Conservation (phyloP, 495 filamentous ascomycete genomes). For the Penicillium roqueforti region DNA sequence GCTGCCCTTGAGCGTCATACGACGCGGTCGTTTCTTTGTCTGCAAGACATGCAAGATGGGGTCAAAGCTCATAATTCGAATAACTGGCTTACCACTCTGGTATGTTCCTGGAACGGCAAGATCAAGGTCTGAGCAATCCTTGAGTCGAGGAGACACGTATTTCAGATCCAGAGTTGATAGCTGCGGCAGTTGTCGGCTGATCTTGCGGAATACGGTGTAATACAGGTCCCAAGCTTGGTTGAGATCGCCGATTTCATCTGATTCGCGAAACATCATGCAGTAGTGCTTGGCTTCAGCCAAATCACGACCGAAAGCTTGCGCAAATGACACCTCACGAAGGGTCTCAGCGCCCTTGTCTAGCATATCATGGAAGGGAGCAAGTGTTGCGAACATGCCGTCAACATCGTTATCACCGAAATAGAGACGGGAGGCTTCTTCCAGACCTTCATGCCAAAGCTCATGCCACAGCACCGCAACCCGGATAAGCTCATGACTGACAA, state of each 20-base stretch:
- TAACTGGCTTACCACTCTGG: slow-evolving; percentile 76
- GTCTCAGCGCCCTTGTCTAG: slow-evolving; percentile 89
- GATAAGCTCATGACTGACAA: slow-evolving; percentile 92
- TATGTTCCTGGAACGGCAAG: slow-evolving; percentile 94
- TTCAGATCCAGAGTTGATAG: slow-evolving; percentile 88
- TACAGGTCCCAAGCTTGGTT: slow-evolving; percentile 99
- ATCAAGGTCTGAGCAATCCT: slow-evolving; percentile 76
- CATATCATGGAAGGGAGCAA: slow-evolving; percentile 86
- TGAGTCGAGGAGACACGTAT: slow-evolving; percentile 90
- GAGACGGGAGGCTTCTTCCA: slow-evolving; percentile 91
- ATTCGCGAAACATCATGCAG: slow-evolving; percentile 84
- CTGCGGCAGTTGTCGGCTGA: slow-evolving; percentile 88
- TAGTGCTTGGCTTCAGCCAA: slow-evolving; percentile 91
- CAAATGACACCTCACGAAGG: slow-evolving; percentile 90
- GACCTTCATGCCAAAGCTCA: slow-evolving; percentile 97
- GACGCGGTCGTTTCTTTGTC: slow-evolving; percentile 92
- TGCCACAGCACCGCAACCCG: slow-evolving; percentile 97
- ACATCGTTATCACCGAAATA: slow-evolving; percentile 95
- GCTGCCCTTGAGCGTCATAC: slow-evolving; percentile 80
- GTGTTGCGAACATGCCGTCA: slow-evolving; percentile 90
- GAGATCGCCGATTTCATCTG: slow-evolving; percentile 84
- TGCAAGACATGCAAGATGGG: slow-evolving; percentile 85
- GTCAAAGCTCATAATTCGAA: slow-evolving; percentile 85
- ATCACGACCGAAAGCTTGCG: slow-evolving; percentile 95
- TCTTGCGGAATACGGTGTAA: slow-evolving; percentile 94